A percentile compares a stretch with the other conserved stretches of the same genome.
These are phyloP conservation scores for Excoecaria agallocha DNA, from an alignment of 345 rosid genomes.

Conservation along the genomic window DNA sequence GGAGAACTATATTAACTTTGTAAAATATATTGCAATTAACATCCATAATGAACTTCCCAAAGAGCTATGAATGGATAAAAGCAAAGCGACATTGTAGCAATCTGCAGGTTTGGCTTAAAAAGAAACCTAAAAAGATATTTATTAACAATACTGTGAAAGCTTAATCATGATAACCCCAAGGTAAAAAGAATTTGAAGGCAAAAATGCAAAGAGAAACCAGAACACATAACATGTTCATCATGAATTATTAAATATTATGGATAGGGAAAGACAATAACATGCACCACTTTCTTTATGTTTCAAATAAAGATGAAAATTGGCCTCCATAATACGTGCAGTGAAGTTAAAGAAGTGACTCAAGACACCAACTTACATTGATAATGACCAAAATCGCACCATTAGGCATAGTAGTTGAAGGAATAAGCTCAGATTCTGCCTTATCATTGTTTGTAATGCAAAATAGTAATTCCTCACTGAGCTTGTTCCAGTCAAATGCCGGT, in stretches of 20 bases:
- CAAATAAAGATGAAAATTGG: background rate
- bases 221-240: background rate
- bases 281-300: background rate
- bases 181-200: background rate
- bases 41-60: background rate
- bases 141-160: background rate
- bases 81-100: constrained; percentile 10
- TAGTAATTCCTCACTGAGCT: constrained; percentile 30
- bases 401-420: constrained; percentile 30
- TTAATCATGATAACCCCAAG: background rate
- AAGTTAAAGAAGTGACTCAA: constrained; percentile 1
- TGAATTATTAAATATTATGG: background rate
- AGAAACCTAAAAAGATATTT: background rate
- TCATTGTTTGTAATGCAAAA: constrained; percentile 29
- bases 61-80: background rate
- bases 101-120: too few relatives aligned
- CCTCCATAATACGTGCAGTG: constrained; percentile 9
- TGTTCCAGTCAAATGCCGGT: constrained; percentile 15
- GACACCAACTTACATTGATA: constrained; percentile 29
- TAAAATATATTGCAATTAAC: background rate
- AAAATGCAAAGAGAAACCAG: background rate
- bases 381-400: constrained; percentile 23
- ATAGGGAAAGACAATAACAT: background rate
- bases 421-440: constrained; percentile 31
- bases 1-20: background rate